Base-by-base conservation (phyloP, 768 basidiomycete species). In the Phanerochaete sordida region DNA sequence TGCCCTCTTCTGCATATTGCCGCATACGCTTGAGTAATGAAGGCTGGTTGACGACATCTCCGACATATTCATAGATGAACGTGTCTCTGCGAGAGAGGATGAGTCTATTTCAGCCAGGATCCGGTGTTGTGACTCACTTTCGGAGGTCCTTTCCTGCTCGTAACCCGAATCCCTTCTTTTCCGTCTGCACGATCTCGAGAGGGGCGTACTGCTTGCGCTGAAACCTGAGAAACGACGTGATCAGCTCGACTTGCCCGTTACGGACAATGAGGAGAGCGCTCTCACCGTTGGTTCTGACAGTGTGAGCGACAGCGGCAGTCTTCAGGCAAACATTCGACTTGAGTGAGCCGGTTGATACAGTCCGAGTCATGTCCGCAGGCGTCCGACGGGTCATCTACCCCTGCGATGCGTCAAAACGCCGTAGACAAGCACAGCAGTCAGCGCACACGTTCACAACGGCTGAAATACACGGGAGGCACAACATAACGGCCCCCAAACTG, bases 1-100 rank as follows among this genome's bases (percentile, higher is more conserved):
- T 94, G 19, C 96, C 96, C 71, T 97, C 93, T 45, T 87, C 84
- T 1, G 85, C 95, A 70, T 99, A 99, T 9, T 89, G 88, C 39
- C 90, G 84, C 93, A 99, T 98, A 30, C 96, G 86, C 72, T 92
- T 93, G 74, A 90, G 84, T 72, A 99, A 97, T 16, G 90, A 88
- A 12, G 78, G 76, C 35, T 93, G 90, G 59, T 84, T 89, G 65
- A 99, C 91, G 23, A 99, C 94, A 63, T 99, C 97, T 31, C 97
- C 97, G 33, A 98, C 87, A 70, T 99, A 98, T 73, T 99, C 97
- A 71, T 98, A 98, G 58, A 99, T 90, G 74, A 99, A 94, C 0
- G 83, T 65, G 70, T 98, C 95, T 66, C 95, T 98, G 71, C 4
- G 9, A 48, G 62, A 56, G 58, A 50, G 28, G 27, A 43, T 44